Conservation (phyloP, 2,329 filamentous ascomycete species). For the Calonectria hongkongensis region DNA sequence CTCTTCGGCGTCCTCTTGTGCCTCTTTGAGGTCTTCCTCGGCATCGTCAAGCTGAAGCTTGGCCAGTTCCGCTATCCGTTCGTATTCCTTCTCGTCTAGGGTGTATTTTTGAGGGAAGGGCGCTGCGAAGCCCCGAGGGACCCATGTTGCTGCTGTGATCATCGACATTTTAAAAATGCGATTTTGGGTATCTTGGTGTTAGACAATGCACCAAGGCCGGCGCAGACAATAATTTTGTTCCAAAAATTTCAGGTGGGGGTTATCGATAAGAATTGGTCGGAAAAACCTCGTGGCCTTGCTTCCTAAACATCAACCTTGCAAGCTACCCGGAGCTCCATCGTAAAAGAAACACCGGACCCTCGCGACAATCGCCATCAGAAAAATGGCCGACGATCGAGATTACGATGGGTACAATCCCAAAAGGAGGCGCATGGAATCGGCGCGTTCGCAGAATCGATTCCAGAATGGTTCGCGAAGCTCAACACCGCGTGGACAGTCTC, state of each 20-base stretch:
- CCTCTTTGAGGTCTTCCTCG: slow-evolving; percentile 87
- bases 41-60: slow-evolving; percentile 93
- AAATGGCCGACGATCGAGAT: slow-evolving; percentile 61
- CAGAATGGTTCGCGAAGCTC: slow-evolving; percentile 59
- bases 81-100: slow-evolving; percentile 84
- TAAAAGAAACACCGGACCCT: slow-evolving; percentile 9
- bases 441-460: slow-evolving; percentile 54
- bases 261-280: slow-evolving; percentile 62
- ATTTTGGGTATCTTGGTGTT: slow-evolving; percentile 54
- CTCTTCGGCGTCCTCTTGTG: slow-evolving; percentile 68
- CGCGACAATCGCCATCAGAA: slow-evolving; percentile 33
- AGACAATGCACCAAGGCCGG: slow-evolving; percentile 42
- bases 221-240: slow-evolving; percentile 54
- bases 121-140: slow-evolving; percentile 84
- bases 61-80: slow-evolving; percentile 83
- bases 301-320: slow-evolving; percentile 29
- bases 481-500: slow-evolving; percentile 60
- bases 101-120: slow-evolving; percentile 85
- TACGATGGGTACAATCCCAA: slow-evolving; percentile 64
- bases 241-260: slow-evolving; percentile 62
- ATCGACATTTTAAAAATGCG: slow-evolving; percentile 74
- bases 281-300: slow-evolving; percentile 50
- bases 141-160: slow-evolving; percentile 86
- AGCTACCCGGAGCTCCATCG: slow-evolving; percentile 22
- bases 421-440: slow-evolving; percentile 61